A percentile compares a stretch with the other conserved stretches of the same genome.
Conservation (phyloP, 2,329 filamentous ascomycete species). For the Scedosporium dehoogii region DNA sequence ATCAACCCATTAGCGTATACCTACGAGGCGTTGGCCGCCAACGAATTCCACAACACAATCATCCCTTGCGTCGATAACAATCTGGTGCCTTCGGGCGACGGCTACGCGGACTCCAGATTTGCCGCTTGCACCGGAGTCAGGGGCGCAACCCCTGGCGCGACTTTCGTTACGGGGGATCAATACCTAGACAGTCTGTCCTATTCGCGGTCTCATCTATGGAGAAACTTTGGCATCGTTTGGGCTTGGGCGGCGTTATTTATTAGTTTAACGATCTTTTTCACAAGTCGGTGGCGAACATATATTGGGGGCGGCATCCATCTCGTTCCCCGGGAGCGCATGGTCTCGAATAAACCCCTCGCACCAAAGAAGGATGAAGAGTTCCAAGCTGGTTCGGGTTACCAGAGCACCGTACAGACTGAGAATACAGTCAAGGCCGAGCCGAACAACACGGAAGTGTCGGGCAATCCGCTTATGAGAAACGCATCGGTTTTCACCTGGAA, state of each 20-base stretch:
- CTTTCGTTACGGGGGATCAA: slow-evolving; percentile 43
- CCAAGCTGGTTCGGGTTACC: slow-evolving; percentile 13
- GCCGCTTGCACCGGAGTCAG: slow-evolving; percentile 49
- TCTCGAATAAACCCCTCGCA: slow-evolving; percentile 20
- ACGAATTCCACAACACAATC: slow-evolving; percentile 51
- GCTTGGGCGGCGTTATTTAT: slow-evolving; percentile 54
- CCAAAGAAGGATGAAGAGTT: slow-evolving; percentile 38
- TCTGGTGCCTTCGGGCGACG: slow-evolving; percentile 39
- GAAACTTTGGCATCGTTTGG: slow-evolving; percentile 53
- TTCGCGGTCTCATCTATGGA: slow-evolving; percentile 41
- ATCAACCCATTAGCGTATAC: slow-evolving; percentile 59
- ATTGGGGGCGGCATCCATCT: slow-evolving; percentile 45
- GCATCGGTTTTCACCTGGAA: slow-evolving; percentile 67
- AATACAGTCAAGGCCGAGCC: slow-evolving; percentile 11
- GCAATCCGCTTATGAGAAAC: slow-evolving; percentile 41
- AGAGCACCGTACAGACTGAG: slow-evolving; percentile 5
- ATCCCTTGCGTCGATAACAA: slow-evolving; percentile 39
- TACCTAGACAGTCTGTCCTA: slow-evolving; percentile 48
- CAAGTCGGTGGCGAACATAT: slow-evolving; percentile 43
- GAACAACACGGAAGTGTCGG: slow-evolving; percentile 14
- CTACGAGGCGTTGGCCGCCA: slow-evolving; percentile 58
- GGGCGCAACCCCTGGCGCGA: slow-evolving; percentile 40
- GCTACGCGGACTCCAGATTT: slow-evolving; percentile 30
- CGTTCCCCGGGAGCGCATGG: slow-evolving; percentile 50
- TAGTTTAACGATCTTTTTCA: slow-evolving; percentile 46